Conservation (phyloP, 2,329 filamentous ascomycete genomes). For the Pseudopyricularia cyperi region DNA sequence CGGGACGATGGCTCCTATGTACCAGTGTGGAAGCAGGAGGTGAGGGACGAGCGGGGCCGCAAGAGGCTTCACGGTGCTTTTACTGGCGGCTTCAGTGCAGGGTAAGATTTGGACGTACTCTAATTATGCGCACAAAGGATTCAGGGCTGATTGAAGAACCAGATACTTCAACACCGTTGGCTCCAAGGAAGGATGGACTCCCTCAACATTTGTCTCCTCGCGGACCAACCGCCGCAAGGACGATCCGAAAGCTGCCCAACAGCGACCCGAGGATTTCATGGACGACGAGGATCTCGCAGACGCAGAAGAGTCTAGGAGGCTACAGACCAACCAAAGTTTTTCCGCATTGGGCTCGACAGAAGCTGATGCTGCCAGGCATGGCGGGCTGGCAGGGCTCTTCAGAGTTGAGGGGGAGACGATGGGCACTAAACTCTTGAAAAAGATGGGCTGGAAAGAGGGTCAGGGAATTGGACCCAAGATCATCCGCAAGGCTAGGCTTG, state of each 20-base stretch:
- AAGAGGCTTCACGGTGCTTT: slow-evolving; percentile 93
- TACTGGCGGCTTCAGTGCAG: slow-evolving; percentile 91
- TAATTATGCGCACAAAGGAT: background rate
- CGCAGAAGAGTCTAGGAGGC: slow-evolving; percentile 60
- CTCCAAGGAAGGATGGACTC: slow-evolving; percentile 96
- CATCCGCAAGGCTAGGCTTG: slow-evolving; percentile 58
- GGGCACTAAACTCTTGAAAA: slow-evolving; percentile 71
- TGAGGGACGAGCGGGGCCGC: slow-evolving; percentile 80
- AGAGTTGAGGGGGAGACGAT: slow-evolving; percentile 66
- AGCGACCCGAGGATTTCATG: slow-evolving; percentile 87
- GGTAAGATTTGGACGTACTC: slow-evolving; percentile 40
- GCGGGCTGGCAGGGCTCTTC: slow-evolving; percentile 58
- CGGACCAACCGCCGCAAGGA: slow-evolving; percentile 65
- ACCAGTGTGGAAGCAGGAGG: slow-evolving; percentile 97
- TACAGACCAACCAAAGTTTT: slow-evolving; percentile 64
- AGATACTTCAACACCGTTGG: slow-evolving; percentile 98
- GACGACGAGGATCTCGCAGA: slow-evolving; percentile 91
- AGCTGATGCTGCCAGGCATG: slow-evolving; percentile 35
- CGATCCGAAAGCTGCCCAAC: slow-evolving; percentile 34
- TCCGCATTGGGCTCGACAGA: slow-evolving; percentile 60
- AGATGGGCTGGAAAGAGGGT: slow-evolving; percentile 92
- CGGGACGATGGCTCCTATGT: slow-evolving; percentile 88
- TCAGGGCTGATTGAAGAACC: background rate
- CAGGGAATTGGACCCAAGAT: slow-evolving; percentile 88
- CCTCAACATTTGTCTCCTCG: slow-evolving; percentile 83